Evolutionary conservation across 768 basidiomycete species (phyloP).

Genomic region (Xerocomus potaroensis): DNA sequence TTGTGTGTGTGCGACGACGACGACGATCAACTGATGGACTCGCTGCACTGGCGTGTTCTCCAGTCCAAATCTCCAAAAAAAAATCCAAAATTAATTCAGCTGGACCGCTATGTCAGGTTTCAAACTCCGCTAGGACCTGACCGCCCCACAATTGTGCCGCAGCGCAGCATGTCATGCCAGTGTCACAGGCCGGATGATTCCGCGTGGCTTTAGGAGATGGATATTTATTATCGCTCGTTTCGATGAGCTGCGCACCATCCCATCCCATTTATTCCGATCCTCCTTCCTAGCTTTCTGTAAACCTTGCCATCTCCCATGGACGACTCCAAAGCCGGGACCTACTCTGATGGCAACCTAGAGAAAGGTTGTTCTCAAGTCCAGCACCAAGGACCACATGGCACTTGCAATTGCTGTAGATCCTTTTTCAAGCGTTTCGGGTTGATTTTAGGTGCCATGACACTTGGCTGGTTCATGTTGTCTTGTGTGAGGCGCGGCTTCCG

Average conservation of each 20-base stretch:
- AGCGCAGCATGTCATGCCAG: neutral
- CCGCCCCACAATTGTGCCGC: no score
- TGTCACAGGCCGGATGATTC: neutral
- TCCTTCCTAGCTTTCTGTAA: neutral
- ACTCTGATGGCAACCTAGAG: slow-evolving; percentile 14
- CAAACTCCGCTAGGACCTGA: no score
- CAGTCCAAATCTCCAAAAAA: no score
- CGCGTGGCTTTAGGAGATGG: neutral
- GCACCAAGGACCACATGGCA: neutral
- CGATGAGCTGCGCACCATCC: neutral
- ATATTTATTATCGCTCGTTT: no score
- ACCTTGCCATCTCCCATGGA: slow-evolving; percentile 12
- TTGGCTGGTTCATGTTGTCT: slow-evolving; percentile 15
- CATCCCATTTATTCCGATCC: neutral
- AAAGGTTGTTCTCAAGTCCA: slow-evolving; percentile 12
- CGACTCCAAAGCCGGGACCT: slow-evolving; percentile 1
- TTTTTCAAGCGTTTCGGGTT: slow-evolving; percentile 9
- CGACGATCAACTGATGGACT: no score
- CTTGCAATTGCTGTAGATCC: neutral
- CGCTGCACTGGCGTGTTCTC: no score
- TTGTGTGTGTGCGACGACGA: no score
- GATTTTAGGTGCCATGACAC: neutral
- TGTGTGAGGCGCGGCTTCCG: slow-evolving; percentile 1
- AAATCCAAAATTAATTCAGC: no score
- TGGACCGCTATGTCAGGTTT: no score